Percentiles rank a stretch among this genome's conserved stretches.
These are phyloP conservation scores for Aschersonia sp. DNA, from an alignment of 2,329 filamentous ascomycete genomes.

Conservation along the genomic window DNA sequence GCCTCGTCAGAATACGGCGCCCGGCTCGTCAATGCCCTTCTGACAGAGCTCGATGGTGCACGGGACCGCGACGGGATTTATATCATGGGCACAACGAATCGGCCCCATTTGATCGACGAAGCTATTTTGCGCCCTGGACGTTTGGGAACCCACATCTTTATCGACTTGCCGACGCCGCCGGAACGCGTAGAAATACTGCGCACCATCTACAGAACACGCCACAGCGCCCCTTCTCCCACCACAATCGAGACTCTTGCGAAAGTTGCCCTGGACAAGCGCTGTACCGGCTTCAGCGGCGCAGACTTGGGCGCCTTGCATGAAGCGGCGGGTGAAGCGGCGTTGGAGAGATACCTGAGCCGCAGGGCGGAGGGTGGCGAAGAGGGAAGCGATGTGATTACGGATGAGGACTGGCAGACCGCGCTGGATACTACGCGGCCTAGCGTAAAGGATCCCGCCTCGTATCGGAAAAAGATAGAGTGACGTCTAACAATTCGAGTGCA, in stretches of 20 bases:
- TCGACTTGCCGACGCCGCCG: conserved; percentile 65
- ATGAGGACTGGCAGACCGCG: conserved; percentile 36
- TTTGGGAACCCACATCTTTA: conserved; percentile 75
- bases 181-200: conserved; percentile 78
- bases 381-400: not conserved
- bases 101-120: conserved; percentile 90
- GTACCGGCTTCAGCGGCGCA: conserved; percentile 62
- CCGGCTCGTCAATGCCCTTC: conserved; percentile 84
- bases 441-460: conserved; percentile 30
- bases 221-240: conserved; percentile 21
- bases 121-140: conserved; percentile 88
- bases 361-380: conserved; percentile 8
- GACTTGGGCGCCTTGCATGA: conserved; percentile 35
- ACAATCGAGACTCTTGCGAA: conserved; percentile 39
- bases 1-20: conserved; percentile 67
- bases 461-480: conserved; percentile 17
- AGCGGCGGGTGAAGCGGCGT: conserved; percentile 36
- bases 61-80: conserved; percentile 72
- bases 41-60: conserved; percentile 87
- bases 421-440: conserved; percentile 32
- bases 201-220: conserved; percentile 42
- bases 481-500: no score
- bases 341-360: conserved; percentile 20
- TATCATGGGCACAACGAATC: conserved; percentile 87
- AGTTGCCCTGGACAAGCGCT: conserved; percentile 52